Evolutionary conservation across 2,329 filamentous ascomycete genomes (phyloP), one percentile per base, ranked within the genome.

Genomic region (Arachnomyces sp.): DNA sequence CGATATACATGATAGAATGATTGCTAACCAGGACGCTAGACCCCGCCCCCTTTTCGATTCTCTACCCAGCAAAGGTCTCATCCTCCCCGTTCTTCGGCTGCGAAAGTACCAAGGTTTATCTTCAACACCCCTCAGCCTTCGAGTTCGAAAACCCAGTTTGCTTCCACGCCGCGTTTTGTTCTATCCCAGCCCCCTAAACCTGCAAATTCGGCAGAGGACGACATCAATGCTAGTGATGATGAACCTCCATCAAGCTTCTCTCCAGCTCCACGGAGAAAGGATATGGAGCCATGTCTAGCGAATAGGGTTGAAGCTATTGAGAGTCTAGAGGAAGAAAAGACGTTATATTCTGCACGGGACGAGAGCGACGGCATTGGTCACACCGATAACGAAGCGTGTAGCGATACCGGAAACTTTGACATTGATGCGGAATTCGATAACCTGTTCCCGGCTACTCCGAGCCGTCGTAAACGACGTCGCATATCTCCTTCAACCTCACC

Each of bases 381-480:
- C 9, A 28, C 28, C n/a, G 28, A 34, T 38, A 11, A 29, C 12
- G 34, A 16, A 17, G 11, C 7, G 6, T 13, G n/a, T 28, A 12
- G 40, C 17, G 16, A 21, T n/a, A 16, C 12, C 11, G 28, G 32
- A 29, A 18, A 21, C 15, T 15, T 31, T 1, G 37, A 47, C 4
- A 14, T 55, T 3, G 51, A 56, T 34, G 40, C 47, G 2, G 54
- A 56, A 15, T 52, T 56, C 14, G 56, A 65, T 28, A 52, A 49
- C 9, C 48, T 60, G 2, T 63, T 63, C 40, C 49, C 52, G 2
- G 38, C 52, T 2, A 46, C 49, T n/a, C 43, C 46, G 15, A 46
- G 52, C 31, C 44, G 51, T 9, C 46, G 50, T 14, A 66, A 65
- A 49, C 52, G 61, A 31, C 56, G 56, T 12, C 60, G 61, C 12